phyloP scores from a whole-genome alignment of 345 rosid genomes.

The Gossypium thurberi region DNA sequence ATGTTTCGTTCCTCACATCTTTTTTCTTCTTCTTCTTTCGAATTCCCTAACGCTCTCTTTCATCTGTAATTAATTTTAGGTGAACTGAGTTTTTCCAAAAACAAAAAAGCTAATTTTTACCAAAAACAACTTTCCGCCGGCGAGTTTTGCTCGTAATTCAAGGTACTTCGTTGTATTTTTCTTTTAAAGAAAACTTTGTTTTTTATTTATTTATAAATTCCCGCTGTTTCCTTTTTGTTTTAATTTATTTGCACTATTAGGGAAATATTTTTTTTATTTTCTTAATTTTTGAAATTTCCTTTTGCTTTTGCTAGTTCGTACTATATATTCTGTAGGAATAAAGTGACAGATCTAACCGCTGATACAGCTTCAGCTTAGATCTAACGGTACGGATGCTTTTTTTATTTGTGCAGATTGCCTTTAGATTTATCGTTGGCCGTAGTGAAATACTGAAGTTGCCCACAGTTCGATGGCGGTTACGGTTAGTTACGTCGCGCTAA shows the following conservation, averaged over 20 bases:
- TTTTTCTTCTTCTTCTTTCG: neutral
- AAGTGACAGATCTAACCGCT: conserved; percentile 28
- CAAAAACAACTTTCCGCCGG: conserved; percentile 11
- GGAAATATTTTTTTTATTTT: neutral
- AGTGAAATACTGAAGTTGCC: conserved; percentile 28
- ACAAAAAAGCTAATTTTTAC: neutral
- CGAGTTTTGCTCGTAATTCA: conserved; percentile 10
- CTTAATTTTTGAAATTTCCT: neutral
- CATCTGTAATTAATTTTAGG: neutral
- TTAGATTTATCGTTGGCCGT: neutral
- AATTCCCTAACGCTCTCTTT: neutral
- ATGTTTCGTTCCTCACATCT: conserved; percentile 10
- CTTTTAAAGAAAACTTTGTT: neutral
- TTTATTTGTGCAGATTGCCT: conserved; percentile 4
- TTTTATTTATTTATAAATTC: neutral
- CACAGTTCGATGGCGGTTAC: conserved; percentile 25
- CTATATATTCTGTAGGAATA: neutral
- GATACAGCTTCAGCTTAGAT: conserved; percentile 11
- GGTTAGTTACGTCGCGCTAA: conserved; percentile 30
- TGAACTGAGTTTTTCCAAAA: neutral
- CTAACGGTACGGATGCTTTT: conserved; percentile 12
- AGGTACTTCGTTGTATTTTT: conserved; percentile 21
- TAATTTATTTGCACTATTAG: neutral
- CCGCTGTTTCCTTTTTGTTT: neutral
- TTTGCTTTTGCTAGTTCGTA: neutral